These are phyloP conservation scores for Telfairia occidentalis DNA, from an alignment of 331 rosid species.

Conservation along the genomic window DNA sequence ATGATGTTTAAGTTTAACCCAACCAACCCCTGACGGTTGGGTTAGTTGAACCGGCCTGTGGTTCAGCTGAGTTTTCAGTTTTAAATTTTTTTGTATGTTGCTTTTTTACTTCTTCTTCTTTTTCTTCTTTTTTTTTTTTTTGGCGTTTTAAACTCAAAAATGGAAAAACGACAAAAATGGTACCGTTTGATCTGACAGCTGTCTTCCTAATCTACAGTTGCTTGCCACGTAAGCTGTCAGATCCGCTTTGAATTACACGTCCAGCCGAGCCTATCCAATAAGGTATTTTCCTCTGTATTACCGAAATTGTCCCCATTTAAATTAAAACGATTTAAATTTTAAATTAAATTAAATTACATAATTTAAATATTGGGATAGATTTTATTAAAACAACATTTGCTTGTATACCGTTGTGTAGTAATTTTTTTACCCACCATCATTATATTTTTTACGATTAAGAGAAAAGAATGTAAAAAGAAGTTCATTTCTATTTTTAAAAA, in stretches of 20 bases:
- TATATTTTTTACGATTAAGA: too few species aligned
- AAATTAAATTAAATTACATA: too few species aligned
- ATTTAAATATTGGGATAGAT: too few species aligned
- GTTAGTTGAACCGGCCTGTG: slow-evolving; percentile 7
- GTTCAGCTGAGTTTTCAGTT: neutral
- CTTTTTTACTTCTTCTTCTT: neutral
- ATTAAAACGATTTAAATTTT: too few species aligned
- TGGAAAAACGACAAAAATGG: neutral
- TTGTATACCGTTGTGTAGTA: too few species aligned
- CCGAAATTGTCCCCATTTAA: neutral
- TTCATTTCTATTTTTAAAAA: too few species aligned
- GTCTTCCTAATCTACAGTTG: neutral
- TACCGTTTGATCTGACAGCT: slow-evolving; percentile 7
- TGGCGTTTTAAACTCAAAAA: neutral
- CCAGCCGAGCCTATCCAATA: neutral
- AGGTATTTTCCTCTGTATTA: neutral
- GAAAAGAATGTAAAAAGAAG: too few species aligned
- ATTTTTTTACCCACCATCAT: too few species aligned
- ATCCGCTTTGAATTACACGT: neutral
- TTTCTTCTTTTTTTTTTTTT: neutral
- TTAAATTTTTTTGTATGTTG: neutral
- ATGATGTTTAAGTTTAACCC: slow-evolving; percentile 1
- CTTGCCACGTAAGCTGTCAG: slow-evolving; percentile 1
- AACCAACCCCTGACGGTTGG: neutral
- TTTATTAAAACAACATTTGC: too few species aligned